Evolutionary conservation across 2,329 filamentous ascomycete genomes (phyloP).

Genomic region (Penicillium sp.): DNA sequence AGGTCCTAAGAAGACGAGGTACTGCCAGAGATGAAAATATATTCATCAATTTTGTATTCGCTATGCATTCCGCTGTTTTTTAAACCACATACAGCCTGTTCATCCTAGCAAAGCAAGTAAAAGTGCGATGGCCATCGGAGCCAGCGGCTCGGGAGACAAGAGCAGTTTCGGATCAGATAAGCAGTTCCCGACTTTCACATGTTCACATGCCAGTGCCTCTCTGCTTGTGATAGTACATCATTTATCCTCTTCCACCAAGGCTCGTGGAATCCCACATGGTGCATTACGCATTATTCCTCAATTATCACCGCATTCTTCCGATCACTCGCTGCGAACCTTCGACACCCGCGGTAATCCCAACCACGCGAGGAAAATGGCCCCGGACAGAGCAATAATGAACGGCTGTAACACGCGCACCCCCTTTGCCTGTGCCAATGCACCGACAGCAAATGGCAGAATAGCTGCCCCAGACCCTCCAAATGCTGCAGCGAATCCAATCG

Average conservation of each 20-base stretch:
- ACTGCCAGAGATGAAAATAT: not conserved
- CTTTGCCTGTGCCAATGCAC: constrained; percentile 57
- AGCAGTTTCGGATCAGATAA: constrained; percentile 29
- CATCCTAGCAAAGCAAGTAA: not conserved
- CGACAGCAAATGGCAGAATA: constrained; percentile 49
- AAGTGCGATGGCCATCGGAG: constrained; percentile 6
- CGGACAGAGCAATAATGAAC: constrained; percentile 60
- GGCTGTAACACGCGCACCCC: constrained; percentile 66
- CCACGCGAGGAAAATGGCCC: constrained; percentile 58
- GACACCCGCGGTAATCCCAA: constrained; percentile 35
- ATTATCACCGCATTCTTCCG: constrained; percentile 13
- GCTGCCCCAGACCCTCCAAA: constrained; percentile 73
- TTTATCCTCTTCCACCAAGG: not conserved
- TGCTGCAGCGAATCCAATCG: constrained; percentile 79
- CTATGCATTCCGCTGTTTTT: not conserved
- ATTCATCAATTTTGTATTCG: not conserved
- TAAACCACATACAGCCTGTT: not conserved
- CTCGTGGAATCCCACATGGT: not conserved
- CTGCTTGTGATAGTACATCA: constrained; percentile 15
- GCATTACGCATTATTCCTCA: not conserved
- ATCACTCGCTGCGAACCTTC: constrained; percentile 15
- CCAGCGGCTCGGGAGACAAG: constrained; percentile 13
- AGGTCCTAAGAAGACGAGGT: not conserved
- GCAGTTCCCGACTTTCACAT: constrained; percentile 25
- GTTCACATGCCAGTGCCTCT: constrained; percentile 8